Percentiles rank a stretch among this genome's conserved stretches.
Conservation (phyloP, 257 asterid species). For the Ophiorrhiza pumila region DNA sequence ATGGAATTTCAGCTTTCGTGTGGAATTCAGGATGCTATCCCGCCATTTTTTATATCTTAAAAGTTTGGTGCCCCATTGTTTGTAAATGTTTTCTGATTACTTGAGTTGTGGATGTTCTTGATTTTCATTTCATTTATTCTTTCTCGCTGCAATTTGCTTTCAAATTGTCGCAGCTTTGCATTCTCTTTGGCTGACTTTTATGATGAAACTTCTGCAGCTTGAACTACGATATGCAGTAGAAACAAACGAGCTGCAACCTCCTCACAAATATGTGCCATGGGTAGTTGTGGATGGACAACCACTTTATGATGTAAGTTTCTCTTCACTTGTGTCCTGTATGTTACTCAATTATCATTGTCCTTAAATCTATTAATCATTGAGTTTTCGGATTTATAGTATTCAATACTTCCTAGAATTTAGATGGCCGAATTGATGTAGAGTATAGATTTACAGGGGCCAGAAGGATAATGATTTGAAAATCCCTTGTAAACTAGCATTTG, state of each 20-base stretch:
- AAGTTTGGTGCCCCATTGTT: neutral
- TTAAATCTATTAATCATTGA: neutral
- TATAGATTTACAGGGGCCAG: neutral
- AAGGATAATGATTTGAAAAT: neutral
- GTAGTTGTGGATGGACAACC: slow-evolving; percentile 85
- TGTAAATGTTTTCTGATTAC: neutral
- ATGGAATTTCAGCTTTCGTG: neutral
- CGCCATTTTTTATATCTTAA: neutral
- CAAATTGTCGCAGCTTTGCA: neutral
- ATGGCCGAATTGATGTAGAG: neutral
- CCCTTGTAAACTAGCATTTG: neutral
- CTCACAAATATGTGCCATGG: slow-evolving; percentile 90
- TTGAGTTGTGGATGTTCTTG: neutral
- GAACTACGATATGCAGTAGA: slow-evolving; percentile 59
- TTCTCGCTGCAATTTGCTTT: neutral
- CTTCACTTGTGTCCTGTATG: neutral
- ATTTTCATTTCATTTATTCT: neutral
- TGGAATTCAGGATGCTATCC: neutral
- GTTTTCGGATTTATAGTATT: neutral
- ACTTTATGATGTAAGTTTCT: slow-evolving; percentile 70
- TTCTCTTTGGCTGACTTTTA: slow-evolving; percentile 6
- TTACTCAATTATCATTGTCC: neutral
- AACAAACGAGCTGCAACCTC: slow-evolving; percentile 79
- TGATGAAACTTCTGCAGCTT: slow-evolving; percentile 48
- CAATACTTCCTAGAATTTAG: neutral